Evolutionary conservation across 2,329 filamentous ascomycete species (phyloP).

Genomic region (Diaporthe sp.): DNA sequence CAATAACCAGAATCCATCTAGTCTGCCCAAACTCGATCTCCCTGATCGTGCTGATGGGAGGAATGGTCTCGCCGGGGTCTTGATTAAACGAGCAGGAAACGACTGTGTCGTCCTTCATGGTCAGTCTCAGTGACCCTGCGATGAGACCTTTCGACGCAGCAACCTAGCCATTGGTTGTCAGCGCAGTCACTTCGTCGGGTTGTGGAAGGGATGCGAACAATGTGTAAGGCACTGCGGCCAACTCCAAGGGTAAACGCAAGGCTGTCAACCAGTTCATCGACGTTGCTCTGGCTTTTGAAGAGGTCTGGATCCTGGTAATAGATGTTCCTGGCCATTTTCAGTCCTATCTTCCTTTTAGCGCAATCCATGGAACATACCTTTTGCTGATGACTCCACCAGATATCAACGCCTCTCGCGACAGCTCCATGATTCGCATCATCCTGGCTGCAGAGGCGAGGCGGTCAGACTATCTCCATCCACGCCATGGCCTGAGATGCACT

Average conservation of each 20-base stretch:
- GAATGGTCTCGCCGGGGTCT: slow-evolving; percentile 62
- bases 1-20: slow-evolving; percentile 78
- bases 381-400: slow-evolving; percentile 68
- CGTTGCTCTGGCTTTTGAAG: slow-evolving; percentile 74
- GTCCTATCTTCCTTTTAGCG: not conserved
- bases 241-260: slow-evolving; percentile 76
- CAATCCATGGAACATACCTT: slow-evolving; percentile 56
- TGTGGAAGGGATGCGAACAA: slow-evolving; percentile 60
- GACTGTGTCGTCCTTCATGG: slow-evolving; percentile 42
- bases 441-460: slow-evolving; percentile 55
- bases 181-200: not conserved
- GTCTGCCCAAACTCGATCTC: slow-evolving; percentile 59
- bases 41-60: slow-evolving; percentile 60
- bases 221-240: slow-evolving; percentile 73
- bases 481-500: slow-evolving; percentile 18
- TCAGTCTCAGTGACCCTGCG: slow-evolving; percentile 64
- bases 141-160: slow-evolving; percentile 80
- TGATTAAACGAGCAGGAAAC: slow-evolving; percentile 42
- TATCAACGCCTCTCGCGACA: slow-evolving; percentile 68
- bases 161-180: slow-evolving; percentile 64
- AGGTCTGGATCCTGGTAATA: slow-evolving; percentile 82
- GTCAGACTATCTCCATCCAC: not conserved
- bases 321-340: slow-evolving; percentile 69
- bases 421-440: slow-evolving; percentile 67
- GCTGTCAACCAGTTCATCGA: slow-evolving; percentile 80